Percentiles rank a stretch among this genome's conserved stretches.
Conservation (phyloP, 2,329 filamentous ascomycete species). For the Penicillium sp. region DNA sequence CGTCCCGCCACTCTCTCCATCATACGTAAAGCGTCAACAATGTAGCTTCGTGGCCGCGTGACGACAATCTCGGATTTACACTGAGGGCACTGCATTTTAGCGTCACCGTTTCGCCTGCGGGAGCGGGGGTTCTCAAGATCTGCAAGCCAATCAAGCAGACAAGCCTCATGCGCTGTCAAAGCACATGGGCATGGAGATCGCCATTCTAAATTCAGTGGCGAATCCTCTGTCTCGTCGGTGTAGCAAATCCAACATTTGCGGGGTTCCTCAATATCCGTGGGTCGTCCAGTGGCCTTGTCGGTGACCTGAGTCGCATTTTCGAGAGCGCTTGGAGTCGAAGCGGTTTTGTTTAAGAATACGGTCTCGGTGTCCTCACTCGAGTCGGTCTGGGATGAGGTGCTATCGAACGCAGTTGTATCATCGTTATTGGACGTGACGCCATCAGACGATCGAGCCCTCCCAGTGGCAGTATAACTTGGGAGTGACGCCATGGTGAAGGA, state of each 20-base stretch:
- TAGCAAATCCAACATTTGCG: constrained; percentile 71
- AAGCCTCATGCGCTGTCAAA: constrained; percentile 85
- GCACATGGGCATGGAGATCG: constrained; percentile 88
- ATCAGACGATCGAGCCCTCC: constrained; percentile 29
- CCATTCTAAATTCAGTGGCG: constrained; percentile 66
- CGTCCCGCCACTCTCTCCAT: constrained; percentile 58
- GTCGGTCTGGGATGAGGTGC: constrained; percentile 13
- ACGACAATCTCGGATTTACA: constrained; percentile 82
- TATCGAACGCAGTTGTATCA: constrained; percentile 8
- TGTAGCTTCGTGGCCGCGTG: constrained; percentile 69
- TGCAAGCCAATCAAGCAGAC: constrained; percentile 89
- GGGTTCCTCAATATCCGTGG: constrained; percentile 34
- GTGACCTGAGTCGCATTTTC: constrained; percentile 16
- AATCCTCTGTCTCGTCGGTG: constrained; percentile 64
- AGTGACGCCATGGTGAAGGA: constrained; percentile 36
- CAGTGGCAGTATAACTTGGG: constrained; percentile 30
- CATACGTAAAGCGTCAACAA: constrained; percentile 66
- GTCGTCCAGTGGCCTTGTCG: constrained; percentile 17
- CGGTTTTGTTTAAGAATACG: constrained; percentile 30
- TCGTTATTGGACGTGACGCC: constrained; percentile 18
- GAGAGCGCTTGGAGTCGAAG: constrained; percentile 12
- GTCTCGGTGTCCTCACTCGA: constrained; percentile 30
- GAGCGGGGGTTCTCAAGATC: constrained; percentile 71
- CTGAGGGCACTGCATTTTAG: constrained; percentile 78
- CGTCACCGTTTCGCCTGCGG: constrained; percentile 48